These are phyloP conservation scores for Linnemannia zychae DNA, from an alignment of 192 early-diverging fungal species.

Conservation along the genomic window DNA sequence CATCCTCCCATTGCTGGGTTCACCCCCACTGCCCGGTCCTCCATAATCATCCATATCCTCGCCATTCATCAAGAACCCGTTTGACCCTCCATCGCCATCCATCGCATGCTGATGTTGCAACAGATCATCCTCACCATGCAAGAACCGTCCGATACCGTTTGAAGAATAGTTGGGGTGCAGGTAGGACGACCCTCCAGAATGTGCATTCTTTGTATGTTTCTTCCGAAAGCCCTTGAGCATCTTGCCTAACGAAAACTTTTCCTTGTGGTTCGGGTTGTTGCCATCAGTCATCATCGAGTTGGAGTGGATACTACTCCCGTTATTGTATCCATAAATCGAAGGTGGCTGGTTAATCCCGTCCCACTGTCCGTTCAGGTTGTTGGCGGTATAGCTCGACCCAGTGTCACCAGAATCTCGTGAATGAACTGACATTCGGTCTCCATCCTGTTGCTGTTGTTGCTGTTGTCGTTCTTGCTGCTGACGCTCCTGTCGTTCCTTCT, in stretches of 20 bases:
- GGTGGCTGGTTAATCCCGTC: slow-evolving; percentile 8
- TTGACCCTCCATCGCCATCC: slow-evolving; percentile 18
- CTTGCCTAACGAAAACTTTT: slow-evolving; percentile 52
- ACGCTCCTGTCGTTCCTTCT: slow-evolving; percentile 6
- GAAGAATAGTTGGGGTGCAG: slow-evolving; percentile 10
- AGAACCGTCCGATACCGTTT: slow-evolving; percentile 6
- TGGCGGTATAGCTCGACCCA: slow-evolving; percentile 25
- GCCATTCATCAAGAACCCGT: not conserved
- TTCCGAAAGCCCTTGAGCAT: slow-evolving; percentile 51
- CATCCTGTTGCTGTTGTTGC: not conserved
- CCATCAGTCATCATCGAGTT: not conserved
- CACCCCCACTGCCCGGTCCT: not conserved
- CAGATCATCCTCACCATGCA: slow-evolving; percentile 2
- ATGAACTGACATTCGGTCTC: slow-evolving; percentile 25
- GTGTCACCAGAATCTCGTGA: slow-evolving; percentile 52
- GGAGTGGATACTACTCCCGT: slow-evolving; percentile 17
- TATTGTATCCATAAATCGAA: slow-evolving; percentile 22
- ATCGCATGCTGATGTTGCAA: not conserved
- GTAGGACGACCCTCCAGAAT: slow-evolving; percentile 27
- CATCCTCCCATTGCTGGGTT: not conserved
- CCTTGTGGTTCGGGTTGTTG: slow-evolving; percentile 13
- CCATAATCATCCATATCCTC: not conserved
- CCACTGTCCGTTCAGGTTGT: not conserved
- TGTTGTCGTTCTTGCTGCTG: not conserved
- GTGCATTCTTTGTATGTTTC: slow-evolving; percentile 43